Evolutionary conservation across 2,329 filamentous ascomycete genomes (phyloP), one percentile per base, ranked within the genome.

Genomic region (Diplodia seriata): DNA sequence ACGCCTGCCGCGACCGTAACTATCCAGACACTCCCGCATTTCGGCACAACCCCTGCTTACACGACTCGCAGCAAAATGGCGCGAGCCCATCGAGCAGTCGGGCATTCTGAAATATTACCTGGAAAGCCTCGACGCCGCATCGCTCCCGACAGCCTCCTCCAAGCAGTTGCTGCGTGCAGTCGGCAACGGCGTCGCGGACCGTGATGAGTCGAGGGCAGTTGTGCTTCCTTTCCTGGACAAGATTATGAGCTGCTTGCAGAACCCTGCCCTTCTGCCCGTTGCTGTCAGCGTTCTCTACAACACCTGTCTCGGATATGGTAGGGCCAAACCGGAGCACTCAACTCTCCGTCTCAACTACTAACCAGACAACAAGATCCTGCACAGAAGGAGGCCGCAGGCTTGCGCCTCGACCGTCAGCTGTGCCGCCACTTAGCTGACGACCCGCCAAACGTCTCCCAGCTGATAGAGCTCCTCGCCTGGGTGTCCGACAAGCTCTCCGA

Each of bases 271-370:
- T 20, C 67, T 66, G 11, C 66, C 70, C 5, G 76, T 76, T 18
- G 74, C 78, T 55, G 72, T 80, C 38, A 80, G 77, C 49, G 81
- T 82, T 1, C 71, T 83, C 14, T 79, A 80, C 72, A 83, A 83
- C 69, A 76, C 82, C 18, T 81, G 80, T 70, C 78, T 78, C 23
- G 79, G 80, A 59, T 81, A 74, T 68, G 76, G 78, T 80, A 73
- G 20, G 31, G 12, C 43, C 43, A 29, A 12, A 4, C 3, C 36
- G 9, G 36, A 11, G n/a, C 31, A 38, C 49, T 26, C 33, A 49
- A 11, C 26, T 20, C 1, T 8, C 40, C 26, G 18, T 29, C 2
- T 3, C 26, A 23, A 50, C 3, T 1, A 61, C 29, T 33, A 20
- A 63, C 31, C n/a, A 18, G 18, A 20, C 18, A 3, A 36, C 7